Evolutionary conservation across 2,329 filamentous ascomycete species (phyloP).

Genomic region (Penicillium rolfsii): DNA sequence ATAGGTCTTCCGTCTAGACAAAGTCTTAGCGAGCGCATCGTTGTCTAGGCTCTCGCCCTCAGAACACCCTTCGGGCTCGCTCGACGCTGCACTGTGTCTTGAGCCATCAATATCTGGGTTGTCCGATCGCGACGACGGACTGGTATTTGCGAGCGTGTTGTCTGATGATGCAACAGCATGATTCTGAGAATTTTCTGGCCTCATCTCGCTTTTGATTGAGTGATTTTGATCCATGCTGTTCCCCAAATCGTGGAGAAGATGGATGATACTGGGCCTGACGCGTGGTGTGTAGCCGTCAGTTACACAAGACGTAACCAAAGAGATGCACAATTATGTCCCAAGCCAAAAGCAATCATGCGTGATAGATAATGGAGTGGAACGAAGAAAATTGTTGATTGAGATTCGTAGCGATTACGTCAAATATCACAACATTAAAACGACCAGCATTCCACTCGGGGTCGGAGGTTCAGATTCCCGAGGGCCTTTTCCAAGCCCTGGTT

Average conservation of each 20-base stretch:
- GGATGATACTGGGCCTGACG: background rate
- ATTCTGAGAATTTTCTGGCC: background rate
- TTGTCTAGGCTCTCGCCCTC: slow-evolving; percentile 16
- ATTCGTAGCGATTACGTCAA: slow-evolving; percentile 25
- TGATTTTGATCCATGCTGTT: slow-evolving; percentile 7
- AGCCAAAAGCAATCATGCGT: background rate
- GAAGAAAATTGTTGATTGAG: background rate
- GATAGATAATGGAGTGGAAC: background rate
- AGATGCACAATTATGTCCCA: background rate
- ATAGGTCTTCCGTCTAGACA: slow-evolving; percentile 33
- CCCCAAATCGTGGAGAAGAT: background rate
- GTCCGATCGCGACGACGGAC: slow-evolving; percentile 8
- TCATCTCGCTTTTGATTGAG: background rate
- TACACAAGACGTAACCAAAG: background rate
- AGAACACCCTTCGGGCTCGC: background rate
- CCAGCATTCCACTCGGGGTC: slow-evolving; percentile 14
- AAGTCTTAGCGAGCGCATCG: slow-evolving; percentile 23
- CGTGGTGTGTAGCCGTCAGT: background rate
- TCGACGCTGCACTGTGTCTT: slow-evolving; percentile 17
- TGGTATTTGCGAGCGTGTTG: background rate
- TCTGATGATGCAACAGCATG: background rate
- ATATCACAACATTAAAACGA: slow-evolving; percentile 8
- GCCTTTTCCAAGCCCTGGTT: background rate
- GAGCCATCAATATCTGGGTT: slow-evolving; percentile 12
- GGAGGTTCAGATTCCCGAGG: slow-evolving; percentile 11